A percentile compares a stretch with the other conserved stretches of the same genome.
phyloP scores from a whole-genome alignment of 192 early-diverging fungal species.

The Backusella tuberculispora region DNA sequence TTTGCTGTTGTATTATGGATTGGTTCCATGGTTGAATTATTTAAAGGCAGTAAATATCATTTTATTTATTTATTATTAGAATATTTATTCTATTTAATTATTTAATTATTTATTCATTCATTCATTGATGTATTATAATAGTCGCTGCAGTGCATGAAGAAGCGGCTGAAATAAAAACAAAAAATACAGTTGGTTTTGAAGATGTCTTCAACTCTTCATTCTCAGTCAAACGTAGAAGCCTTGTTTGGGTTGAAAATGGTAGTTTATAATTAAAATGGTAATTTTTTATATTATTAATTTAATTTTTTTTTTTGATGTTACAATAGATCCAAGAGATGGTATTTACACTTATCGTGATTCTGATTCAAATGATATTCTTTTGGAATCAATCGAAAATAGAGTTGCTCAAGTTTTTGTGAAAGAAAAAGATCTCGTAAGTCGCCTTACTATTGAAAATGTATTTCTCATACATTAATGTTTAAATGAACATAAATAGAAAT shows the following conservation, averaged over 20 bases:
- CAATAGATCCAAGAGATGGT: slow-evolving; percentile 34
- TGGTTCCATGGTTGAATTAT: slow-evolving; percentile 22
- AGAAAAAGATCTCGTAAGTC: slow-evolving; percentile 33
- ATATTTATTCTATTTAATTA: not conserved
- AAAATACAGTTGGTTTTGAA: slow-evolving; percentile 14
- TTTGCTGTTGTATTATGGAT: slow-evolving; percentile 34
- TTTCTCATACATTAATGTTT: not conserved
- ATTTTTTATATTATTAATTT: not conserved
- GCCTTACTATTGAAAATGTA: not conserved
- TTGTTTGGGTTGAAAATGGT: slow-evolving; percentile 37
- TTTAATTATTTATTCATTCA: too few relatives aligned
- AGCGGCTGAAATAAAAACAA: not conserved
- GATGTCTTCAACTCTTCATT: slow-evolving; percentile 33
- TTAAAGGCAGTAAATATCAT: not conserved
- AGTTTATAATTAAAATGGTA: not conserved
- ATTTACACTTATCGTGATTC: slow-evolving; percentile 37
- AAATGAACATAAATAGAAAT: not conserved
- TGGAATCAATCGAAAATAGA: slow-evolving; percentile 37
- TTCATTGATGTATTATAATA: not conserved
- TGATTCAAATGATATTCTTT: slow-evolving; percentile 34
- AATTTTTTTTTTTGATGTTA: not conserved
- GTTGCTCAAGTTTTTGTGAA: slow-evolving; percentile 29
- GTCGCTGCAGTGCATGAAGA: slow-evolving; percentile 20
- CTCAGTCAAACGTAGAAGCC: not conserved
- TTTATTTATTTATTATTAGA: not conserved